These are phyloP conservation scores for Lachnellula occidentalis DNA, from an alignment of 2,329 filamentous ascomycete species.

Conservation along the genomic window DNA sequence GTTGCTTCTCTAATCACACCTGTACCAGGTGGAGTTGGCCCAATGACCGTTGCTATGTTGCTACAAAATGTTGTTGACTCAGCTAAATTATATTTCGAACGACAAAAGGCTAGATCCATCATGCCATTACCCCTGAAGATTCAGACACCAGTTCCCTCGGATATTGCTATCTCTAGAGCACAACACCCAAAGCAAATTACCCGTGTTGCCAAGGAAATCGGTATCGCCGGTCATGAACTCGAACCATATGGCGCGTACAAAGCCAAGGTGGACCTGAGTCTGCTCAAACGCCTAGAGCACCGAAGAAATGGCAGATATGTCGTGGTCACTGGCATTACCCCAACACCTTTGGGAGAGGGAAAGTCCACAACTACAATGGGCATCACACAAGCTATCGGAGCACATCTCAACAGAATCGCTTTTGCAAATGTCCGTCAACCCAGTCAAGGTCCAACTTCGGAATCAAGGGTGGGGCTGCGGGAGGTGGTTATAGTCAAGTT, in stretches of 20 bases:
- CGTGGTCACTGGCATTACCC: slow-evolving; percentile 91
- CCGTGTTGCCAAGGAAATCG: slow-evolving; percentile 75
- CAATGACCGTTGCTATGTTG: slow-evolving; percentile 99
- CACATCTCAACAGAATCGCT: slow-evolving; percentile 77
- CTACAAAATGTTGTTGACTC: slow-evolving; percentile 92
- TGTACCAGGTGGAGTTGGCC: slow-evolving; percentile 92
- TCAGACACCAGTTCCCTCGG: slow-evolving; percentile 79
- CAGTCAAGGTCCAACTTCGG: slow-evolving; percentile 94
- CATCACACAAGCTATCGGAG: slow-evolving; percentile 85
- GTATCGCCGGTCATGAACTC: slow-evolving; percentile 81
- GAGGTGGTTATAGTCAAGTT: slow-evolving; percentile 96
- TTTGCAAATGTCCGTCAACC: slow-evolving; percentile 98
- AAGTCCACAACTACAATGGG: slow-evolving; percentile 98
- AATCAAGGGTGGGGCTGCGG: slow-evolving; percentile 96
- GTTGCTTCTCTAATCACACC: slow-evolving; percentile 93
- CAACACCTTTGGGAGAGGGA: slow-evolving; percentile 91
- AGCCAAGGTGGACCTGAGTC: slow-evolving; percentile 81
- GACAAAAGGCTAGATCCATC: slow-evolving; percentile 74
- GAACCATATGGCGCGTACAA: slow-evolving; percentile 95
- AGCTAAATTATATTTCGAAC: slow-evolving; percentile 74
- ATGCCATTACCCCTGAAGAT: slow-evolving; percentile 79
- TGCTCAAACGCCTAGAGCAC: slow-evolving; percentile 80
- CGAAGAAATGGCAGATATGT: slow-evolving; percentile 86
- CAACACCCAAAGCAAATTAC: slow-evolving; percentile 93
- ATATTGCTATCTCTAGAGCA: slow-evolving; percentile 84